Percentiles rank a stretch among this genome's conserved stretches.
Conservation (phyloP, 2,329 filamentous ascomycete genomes). For the Parasarocladium wereldwijsianum region DNA sequence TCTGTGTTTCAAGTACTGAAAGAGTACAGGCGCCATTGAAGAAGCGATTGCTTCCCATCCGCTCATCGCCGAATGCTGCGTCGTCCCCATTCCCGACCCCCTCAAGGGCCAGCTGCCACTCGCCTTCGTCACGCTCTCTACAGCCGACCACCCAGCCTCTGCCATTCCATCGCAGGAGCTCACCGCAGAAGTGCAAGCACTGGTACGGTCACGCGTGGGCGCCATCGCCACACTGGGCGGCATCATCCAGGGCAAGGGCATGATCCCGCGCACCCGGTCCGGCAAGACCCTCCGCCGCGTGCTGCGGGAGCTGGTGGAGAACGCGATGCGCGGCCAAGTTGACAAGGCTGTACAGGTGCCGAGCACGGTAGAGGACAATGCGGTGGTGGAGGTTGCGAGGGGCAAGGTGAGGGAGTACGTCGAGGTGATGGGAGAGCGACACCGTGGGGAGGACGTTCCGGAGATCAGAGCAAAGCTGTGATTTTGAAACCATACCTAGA, state of each 20-base stretch:
- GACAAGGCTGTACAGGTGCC: constrained; percentile 61
- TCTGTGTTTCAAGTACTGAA: constrained; percentile 3
- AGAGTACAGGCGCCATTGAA: constrained; percentile 58
- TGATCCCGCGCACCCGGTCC: constrained; percentile 86
- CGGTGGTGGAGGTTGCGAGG: constrained; percentile 61
- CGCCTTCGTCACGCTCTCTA: constrained; percentile 56
- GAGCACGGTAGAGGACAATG: constrained; percentile 70
- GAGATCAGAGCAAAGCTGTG: constrained; percentile 40
- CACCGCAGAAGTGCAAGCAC: constrained; percentile 49
- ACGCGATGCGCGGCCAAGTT: constrained; percentile 59
- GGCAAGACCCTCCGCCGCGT: constrained; percentile 81
- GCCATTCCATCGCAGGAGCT: constrained; percentile 32
- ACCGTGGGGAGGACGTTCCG: constrained; percentile 27
- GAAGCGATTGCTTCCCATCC: constrained; percentile 78
- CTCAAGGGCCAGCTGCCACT: constrained; percentile 88
- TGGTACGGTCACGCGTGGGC: constrained; percentile 70
- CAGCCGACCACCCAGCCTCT: constrained; percentile 30
- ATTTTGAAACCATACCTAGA: constrained; percentile 1
- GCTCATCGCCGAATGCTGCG: constrained; percentile 62
- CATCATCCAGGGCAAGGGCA: constrained; percentile 68
- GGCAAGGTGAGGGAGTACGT: constrained; percentile 66
- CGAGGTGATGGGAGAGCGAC: constrained; percentile 25
- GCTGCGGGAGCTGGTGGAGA: constrained; percentile 70
- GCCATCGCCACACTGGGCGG: constrained; percentile 76
- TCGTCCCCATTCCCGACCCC: constrained; percentile 71